phyloP scores from a whole-genome alignment of 495 filamentous ascomycete species.

The Hyaloscypha bicolor region DNA sequence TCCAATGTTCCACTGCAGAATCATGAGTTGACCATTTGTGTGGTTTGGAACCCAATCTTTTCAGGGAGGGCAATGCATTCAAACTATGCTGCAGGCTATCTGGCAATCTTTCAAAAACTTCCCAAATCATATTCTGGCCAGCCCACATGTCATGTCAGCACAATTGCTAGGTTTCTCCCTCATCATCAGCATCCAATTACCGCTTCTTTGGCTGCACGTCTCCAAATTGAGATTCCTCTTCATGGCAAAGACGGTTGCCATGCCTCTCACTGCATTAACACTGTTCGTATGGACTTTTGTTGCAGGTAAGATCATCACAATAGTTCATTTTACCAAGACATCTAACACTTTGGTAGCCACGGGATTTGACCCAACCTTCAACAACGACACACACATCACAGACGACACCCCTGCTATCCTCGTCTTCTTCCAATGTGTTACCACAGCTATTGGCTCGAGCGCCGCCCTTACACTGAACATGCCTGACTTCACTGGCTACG shows the following conservation, averaged over 20 bases:
- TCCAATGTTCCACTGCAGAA: no score
- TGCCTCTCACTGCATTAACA: slow-evolving; percentile 49
- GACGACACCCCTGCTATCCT: slow-evolving; percentile 32
- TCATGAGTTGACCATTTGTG: background rate
- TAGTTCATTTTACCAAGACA: background rate
- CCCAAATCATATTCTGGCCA: slow-evolving; percentile 34
- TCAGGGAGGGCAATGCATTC: slow-evolving; percentile 47
- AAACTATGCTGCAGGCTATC: slow-evolving; percentile 54
- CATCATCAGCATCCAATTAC: slow-evolving; percentile 49
- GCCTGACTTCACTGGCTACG: slow-evolving; percentile 35
- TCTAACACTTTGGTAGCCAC: slow-evolving; percentile 30
- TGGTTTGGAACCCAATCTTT: slow-evolving; percentile 51
- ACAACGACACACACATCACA: slow-evolving; percentile 28
- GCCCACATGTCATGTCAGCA: slow-evolving; percentile 48
- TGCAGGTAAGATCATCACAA: slow-evolving; percentile 2
- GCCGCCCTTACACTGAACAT: slow-evolving; percentile 47
- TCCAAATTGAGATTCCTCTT: slow-evolving; percentile 57
- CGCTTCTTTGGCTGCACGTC: slow-evolving; percentile 48
- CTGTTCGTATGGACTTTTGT: slow-evolving; percentile 53
- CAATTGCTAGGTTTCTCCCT: slow-evolving; percentile 52
- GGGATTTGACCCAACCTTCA: slow-evolving; percentile 41
- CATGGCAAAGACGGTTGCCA: slow-evolving; percentile 54
- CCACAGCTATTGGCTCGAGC: slow-evolving; percentile 41
- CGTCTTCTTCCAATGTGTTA: slow-evolving; percentile 38
- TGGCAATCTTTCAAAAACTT: slow-evolving; percentile 40